These are phyloP conservation scores for Pseudogymnoascus pannorum DNA, from an alignment of 2,329 filamentous ascomycete genomes.

Conservation along the genomic window DNA sequence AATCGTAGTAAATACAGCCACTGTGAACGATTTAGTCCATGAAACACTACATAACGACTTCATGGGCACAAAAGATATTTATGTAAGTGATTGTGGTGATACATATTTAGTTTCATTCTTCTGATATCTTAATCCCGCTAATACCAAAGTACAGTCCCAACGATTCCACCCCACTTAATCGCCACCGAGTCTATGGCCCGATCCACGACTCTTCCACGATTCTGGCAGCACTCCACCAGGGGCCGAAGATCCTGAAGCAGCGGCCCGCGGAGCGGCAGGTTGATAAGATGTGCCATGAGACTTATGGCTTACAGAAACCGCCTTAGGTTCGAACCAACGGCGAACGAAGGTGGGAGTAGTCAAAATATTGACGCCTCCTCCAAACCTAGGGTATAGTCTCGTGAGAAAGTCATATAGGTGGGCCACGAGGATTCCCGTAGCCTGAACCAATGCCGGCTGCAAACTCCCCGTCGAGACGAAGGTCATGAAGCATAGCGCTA, in stretches of 20 bases:
- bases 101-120: background rate
- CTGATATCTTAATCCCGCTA: background rate
- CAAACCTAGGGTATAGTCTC: conserved; percentile 80
- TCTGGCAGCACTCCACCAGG: conserved; percentile 48
- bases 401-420: conserved; percentile 89
- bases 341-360: conserved; percentile 67
- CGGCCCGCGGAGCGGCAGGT: conserved; percentile 27
- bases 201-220: conserved; percentile 56
- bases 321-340: conserved; percentile 50
- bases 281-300: conserved; percentile 57
- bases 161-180: conserved; percentile 12
- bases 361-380: conserved; percentile 71
- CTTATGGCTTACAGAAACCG: conserved; percentile 40
- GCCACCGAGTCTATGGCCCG: conserved; percentile 55
- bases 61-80: background rate
- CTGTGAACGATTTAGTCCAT: background rate
- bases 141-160: background rate
- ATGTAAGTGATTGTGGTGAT: background rate
- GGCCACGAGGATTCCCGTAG: conserved; percentile 75
- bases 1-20: background rate
- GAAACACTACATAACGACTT: background rate
- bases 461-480: conserved; percentile 55
- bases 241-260: conserved; percentile 36
- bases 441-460: conserved; percentile 51
- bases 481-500: conserved; percentile 68